Conservation (phyloP, 805 yeast genomes). For the Yarrowia yakushimensis region DNA sequence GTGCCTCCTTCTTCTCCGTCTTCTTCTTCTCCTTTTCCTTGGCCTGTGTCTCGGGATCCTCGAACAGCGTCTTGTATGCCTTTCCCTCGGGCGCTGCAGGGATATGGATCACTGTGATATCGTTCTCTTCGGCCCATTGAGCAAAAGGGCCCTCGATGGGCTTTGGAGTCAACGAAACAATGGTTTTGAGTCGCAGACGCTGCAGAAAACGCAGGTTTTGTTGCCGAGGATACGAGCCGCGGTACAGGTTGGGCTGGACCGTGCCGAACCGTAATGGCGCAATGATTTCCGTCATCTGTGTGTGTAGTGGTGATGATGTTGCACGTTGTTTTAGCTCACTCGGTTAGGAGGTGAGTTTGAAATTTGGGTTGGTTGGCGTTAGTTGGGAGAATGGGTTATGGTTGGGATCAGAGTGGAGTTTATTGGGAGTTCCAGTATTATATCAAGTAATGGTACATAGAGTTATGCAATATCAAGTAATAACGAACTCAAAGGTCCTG, state of each 20-base stretch:
- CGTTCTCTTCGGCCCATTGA: slow-evolving; percentile 50
- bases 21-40: slow-evolving; percentile 36
- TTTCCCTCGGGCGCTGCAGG: slow-evolving; percentile 25
- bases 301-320: background rate
- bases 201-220: slow-evolving; percentile 65
- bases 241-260: slow-evolving; percentile 63
- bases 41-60: slow-evolving; percentile 30
- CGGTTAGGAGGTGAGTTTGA: background rate
- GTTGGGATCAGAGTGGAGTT: background rate
- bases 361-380: background rate
- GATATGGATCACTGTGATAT: slow-evolving; percentile 65
- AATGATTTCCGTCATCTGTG: slow-evolving; percentile 29
- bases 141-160: slow-evolving; percentile 52
- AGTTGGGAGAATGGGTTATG: background rate
- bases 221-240: slow-evolving; percentile 86
- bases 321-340: background rate
- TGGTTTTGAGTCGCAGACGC: slow-evolving; percentile 62
- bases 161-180: slow-evolving; percentile 75
- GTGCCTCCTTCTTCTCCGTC: slow-evolving; percentile 46
- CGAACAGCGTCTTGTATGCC: slow-evolving; percentile 18
- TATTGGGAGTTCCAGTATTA: background rate
- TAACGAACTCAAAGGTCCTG: too few species aligned
- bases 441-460: too few species aligned
- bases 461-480: too few species aligned
- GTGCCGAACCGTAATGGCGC: slow-evolving; percentile 76